These are phyloP conservation scores for Jaltomata sinuosa DNA, from an alignment of 257 asterid species.

Conservation along the genomic window DNA sequence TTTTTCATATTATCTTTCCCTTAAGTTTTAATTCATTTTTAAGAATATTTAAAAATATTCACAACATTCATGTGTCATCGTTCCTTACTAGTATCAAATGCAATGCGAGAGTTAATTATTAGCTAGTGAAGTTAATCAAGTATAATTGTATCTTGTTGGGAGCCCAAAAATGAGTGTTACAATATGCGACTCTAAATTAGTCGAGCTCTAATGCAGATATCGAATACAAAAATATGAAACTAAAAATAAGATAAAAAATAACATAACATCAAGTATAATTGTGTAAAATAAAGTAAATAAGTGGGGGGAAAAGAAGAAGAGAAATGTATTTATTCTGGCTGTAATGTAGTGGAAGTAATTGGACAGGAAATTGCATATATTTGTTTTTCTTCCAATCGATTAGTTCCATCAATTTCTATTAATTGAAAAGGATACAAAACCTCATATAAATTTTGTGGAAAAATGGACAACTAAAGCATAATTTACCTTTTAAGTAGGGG, in stretches of 20 bases:
- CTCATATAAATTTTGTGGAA: background rate
- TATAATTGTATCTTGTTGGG: too few species aligned
- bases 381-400: background rate
- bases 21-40: too few species aligned
- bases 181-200: background rate
- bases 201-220: background rate
- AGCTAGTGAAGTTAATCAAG: too few species aligned
- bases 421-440: background rate
- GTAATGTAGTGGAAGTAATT: background rate
- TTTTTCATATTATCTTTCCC: too few species aligned
- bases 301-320: background rate
- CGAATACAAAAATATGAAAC: too few species aligned
- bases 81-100: too few species aligned
- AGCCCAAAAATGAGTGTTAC: too few species aligned
- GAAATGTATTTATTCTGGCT: background rate
- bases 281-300: background rate
- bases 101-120: too few species aligned
- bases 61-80: too few species aligned
- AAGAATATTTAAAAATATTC: too few species aligned
- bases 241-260: too few species aligned
- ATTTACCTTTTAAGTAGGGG: constrained; percentile 16
- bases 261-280: too few species aligned
- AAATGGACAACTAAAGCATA: background rate
- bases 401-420: background rate
- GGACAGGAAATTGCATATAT: background rate